Percentiles rank a stretch among this genome's conserved stretches.
Evolutionary conservation across 148 eudicot genomes (phyloP).

Genomic region (Vaccinium darrowii): DNA sequence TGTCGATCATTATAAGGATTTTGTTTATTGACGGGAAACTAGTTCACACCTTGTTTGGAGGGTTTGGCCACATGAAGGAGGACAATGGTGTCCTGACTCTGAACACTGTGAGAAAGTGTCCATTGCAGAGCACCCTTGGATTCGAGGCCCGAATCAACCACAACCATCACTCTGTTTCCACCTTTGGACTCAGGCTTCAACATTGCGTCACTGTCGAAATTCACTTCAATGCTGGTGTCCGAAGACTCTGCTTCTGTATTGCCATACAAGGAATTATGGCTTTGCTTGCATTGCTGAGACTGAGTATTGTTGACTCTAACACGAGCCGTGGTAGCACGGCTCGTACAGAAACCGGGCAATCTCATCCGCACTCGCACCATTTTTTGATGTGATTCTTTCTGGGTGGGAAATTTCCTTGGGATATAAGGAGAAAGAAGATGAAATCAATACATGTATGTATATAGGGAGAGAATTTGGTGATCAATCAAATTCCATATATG

Average conservation of each 20-base stretch:
- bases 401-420: not conserved
- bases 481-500: not conserved
- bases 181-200: conserved; percentile 24
- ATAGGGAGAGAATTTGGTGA: not conserved
- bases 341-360: conserved; percentile 42
- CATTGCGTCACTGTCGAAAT: conserved; percentile 29
- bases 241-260: not conserved
- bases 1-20: not conserved
- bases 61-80: conserved; percentile 56
- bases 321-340: conserved; percentile 32
- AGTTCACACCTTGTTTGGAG: conserved; percentile 34
- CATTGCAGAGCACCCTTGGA: conserved; percentile 68
- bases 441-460: not conserved
- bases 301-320: conserved; percentile 49
- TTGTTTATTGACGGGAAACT: not conserved
- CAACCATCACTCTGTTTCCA: conserved; percentile 71
- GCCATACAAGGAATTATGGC: conserved; percentile 39
- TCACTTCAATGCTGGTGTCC: conserved; percentile 31
- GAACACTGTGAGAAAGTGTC: conserved; percentile 74
- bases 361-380: conserved; percentile 20
- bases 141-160: conserved; percentile 52
- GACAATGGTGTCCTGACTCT: conserved; percentile 51
- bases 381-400: not conserved
- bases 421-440: not conserved
- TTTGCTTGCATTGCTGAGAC: conserved; percentile 40